Evolutionary conservation across 257 asterid species (phyloP).

Genomic region (Solanum tarapatanum): DNA sequence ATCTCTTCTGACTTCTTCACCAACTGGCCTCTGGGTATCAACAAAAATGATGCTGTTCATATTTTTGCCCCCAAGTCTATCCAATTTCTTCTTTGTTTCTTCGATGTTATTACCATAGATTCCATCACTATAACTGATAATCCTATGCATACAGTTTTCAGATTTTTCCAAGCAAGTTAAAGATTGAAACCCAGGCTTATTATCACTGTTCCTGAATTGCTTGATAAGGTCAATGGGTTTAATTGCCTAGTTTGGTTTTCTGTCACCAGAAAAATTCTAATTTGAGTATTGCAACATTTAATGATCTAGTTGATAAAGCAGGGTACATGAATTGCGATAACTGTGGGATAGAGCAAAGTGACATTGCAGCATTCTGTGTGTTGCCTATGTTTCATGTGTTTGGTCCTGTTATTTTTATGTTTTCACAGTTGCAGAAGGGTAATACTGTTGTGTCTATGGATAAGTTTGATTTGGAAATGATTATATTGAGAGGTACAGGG

Average conservation of each 20-base stretch:
- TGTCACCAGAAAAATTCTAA: not conserved
- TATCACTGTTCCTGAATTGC: slow-evolving; percentile 19
- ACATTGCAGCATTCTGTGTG: slow-evolving; percentile 26
- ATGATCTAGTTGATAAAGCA: not conserved
- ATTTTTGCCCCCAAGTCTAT: slow-evolving; percentile 25
- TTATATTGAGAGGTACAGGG: slow-evolving; percentile 18
- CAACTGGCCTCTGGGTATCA: slow-evolving; percentile 9
- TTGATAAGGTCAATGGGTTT: slow-evolving; percentile 13
- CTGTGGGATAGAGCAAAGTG: not conserved
- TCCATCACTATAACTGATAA: slow-evolving; percentile 23
- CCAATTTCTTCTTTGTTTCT: slow-evolving; percentile 16
- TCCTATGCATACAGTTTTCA: slow-evolving; percentile 5
- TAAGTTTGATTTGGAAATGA: slow-evolving; percentile 8
- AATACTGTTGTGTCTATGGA: slow-evolving; percentile 25
- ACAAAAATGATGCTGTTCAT: slow-evolving; percentile 17
- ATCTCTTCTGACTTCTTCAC: slow-evolving; percentile 12
- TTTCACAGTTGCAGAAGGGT: slow-evolving; percentile 29
- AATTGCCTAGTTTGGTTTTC: slow-evolving; percentile 10
- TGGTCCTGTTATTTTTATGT: slow-evolving; percentile 10
- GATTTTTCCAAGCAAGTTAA: slow-evolving; percentile 22
- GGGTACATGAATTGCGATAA: not conserved
- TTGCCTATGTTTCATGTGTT: slow-evolving; percentile 25
- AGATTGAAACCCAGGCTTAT: slow-evolving; percentile 17
- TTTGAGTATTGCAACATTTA: not conserved
- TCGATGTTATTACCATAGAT: slow-evolving; percentile 15